Evolutionary conservation across 345 rosid species (phyloP).

Genomic region (Eucalyptus curtisii): DNA sequence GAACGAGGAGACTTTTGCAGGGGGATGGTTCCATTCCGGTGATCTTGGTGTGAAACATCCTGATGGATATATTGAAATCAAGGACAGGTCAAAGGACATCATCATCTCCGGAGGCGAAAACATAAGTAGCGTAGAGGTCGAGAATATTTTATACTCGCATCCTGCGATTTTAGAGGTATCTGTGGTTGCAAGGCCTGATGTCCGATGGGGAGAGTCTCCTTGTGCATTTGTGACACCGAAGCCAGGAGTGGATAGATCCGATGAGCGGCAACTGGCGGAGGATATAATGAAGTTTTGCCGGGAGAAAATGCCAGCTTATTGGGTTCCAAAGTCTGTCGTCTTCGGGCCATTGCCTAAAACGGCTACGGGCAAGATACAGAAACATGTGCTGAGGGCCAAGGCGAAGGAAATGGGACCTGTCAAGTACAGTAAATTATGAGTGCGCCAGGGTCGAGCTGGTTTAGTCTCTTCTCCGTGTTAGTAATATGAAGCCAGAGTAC

Average conservation of each 20-base stretch:
- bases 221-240: constrained; percentile 77
- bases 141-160: constrained; percentile 55
- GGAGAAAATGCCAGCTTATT: constrained; percentile 66
- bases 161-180: constrained; percentile 79
- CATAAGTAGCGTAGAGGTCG: constrained; percentile 82
- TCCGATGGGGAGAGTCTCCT: constrained; percentile 86
- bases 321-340: constrained; percentile 80
- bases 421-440: constrained; percentile 46
- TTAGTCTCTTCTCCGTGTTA: not conserved
- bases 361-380: constrained; percentile 92
- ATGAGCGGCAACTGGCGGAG: constrained; percentile 33
- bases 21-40: constrained; percentile 86
- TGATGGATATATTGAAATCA: constrained; percentile 74
- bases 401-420: constrained; percentile 72
- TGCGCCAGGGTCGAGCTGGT: not conserved
- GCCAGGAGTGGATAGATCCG: constrained; percentile 21
- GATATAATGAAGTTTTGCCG: constrained; percentile 59
- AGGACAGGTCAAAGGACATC: constrained; percentile 86
- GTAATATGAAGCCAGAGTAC: not conserved
- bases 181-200: constrained; percentile 78
- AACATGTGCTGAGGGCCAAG: constrained; percentile 60
- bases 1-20: constrained; percentile 65
- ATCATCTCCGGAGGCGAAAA: constrained; percentile 95
- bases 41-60: constrained; percentile 88
- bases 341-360: constrained; percentile 87